phyloP scores from a whole-genome alignment of 2,329 filamentous ascomycete genomes.

The Pseudovirgaria hyperparasitica region DNA sequence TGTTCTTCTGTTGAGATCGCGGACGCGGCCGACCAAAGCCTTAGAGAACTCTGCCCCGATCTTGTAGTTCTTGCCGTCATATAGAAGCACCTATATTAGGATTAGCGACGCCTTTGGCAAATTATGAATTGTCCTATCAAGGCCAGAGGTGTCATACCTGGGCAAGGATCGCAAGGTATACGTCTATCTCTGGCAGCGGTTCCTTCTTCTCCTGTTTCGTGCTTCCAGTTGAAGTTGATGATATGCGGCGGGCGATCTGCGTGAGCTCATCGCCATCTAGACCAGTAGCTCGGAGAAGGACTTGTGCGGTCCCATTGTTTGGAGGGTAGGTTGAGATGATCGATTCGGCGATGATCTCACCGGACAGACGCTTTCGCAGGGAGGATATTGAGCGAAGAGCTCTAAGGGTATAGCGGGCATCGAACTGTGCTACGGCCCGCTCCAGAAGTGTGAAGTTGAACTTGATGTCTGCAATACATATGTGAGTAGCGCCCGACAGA shows the following conservation, averaged over 20 bases:
- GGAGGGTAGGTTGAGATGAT: conserved; percentile 68
- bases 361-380: conserved; percentile 78
- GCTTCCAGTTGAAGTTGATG: conserved; percentile 10
- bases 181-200: conserved; percentile 71
- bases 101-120: conserved; percentile 8
- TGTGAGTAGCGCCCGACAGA: conserved; percentile 19
- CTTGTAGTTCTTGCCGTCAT: conserved; percentile 71
- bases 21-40: conserved; percentile 71
- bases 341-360: conserved; percentile 68
- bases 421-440: conserved; percentile 82
- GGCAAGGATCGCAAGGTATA: conserved; percentile 71
- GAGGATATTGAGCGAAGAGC: conserved; percentile 92
- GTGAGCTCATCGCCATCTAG: conserved; percentile 53
- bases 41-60: conserved; percentile 75
- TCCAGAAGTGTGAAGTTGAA: conserved; percentile 86
- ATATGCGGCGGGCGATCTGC: conserved; percentile 34
- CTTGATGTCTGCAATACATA: conserved; percentile 63
- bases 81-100: conserved; percentile 63
- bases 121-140: not conserved
- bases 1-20: conserved; percentile 81
- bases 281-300: conserved; percentile 57
- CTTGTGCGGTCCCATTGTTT: conserved; percentile 53
- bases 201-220: conserved; percentile 59
- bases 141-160: conserved; percentile 18
- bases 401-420: conserved; percentile 86